Conservation (phyloP, 768 basidiomycete species). For the Cyclocybe cylindracea region DNA sequence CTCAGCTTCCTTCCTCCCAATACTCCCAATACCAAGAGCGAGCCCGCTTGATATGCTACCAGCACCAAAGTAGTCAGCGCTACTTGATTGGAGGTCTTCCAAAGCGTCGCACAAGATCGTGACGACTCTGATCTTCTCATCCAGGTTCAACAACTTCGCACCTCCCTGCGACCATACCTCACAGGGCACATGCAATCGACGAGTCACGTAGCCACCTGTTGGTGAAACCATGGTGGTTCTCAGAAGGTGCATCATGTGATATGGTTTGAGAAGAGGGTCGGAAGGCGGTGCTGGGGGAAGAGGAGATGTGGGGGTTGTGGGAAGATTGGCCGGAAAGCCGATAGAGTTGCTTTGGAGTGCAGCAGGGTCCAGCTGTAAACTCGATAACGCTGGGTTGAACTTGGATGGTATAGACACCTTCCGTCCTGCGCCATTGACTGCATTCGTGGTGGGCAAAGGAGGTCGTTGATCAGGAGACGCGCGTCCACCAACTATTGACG, state of each 20-base stretch:
- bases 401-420: constrained; percentile 67
- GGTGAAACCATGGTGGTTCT: constrained; percentile 75
- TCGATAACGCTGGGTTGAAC: constrained; percentile 48
- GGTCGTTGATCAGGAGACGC: constrained; percentile 57
- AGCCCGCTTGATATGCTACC: constrained; percentile 77
- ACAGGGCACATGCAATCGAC: constrained; percentile 81
- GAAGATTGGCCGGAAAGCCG: constrained; percentile 51
- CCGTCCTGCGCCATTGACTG: constrained; percentile 43
- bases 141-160: constrained; percentile 77
- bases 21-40: constrained; percentile 73
- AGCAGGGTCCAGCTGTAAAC: constrained; percentile 33
- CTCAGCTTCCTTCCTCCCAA: constrained; percentile 78
- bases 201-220: constrained; percentile 88
- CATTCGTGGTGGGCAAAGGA: constrained; percentile 45
- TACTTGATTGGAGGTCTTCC: constrained; percentile 73
- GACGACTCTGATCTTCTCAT: constrained; percentile 86
- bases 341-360: constrained; percentile 8
- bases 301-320: constrained; percentile 76
- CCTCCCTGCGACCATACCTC: constrained; percentile 93
- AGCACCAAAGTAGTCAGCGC: constrained; percentile 74
- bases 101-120: constrained; percentile 77
- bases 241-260: constrained; percentile 86
- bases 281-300: constrained; percentile 71
- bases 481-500: constrained; percentile 54
- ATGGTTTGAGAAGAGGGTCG: constrained; percentile 80